Evolutionary conservation across 805 yeast species (phyloP).

Genomic region (Lipomyces anomalus): DNA sequence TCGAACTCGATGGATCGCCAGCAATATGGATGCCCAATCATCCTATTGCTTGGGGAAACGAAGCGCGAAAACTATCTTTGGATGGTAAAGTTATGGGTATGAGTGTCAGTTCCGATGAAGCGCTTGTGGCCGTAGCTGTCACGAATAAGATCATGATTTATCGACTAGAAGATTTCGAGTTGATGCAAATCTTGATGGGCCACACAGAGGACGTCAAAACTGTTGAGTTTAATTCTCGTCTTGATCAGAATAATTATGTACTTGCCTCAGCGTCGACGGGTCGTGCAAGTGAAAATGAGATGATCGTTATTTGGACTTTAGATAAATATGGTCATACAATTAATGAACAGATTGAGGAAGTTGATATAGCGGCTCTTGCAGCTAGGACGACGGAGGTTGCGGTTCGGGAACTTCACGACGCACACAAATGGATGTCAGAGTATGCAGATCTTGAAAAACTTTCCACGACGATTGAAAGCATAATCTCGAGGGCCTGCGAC

Average conservation of each 20-base stretch:
- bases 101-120: slow-evolving; percentile 1
- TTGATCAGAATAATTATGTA: not conserved
- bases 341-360: not conserved
- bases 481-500: not conserved
- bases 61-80: not conserved
- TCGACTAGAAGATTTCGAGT: not conserved
- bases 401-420: not conserved
- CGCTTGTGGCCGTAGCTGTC: not conserved
- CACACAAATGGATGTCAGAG: not conserved
- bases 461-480: not conserved
- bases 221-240: not conserved
- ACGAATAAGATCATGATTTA: not conserved
- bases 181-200: not conserved
- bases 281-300: not conserved
- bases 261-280: not conserved
- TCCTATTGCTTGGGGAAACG: not conserved
- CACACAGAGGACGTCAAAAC: not conserved
- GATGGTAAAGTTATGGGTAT: not conserved
- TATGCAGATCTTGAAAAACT: not conserved
- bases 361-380: not conserved
- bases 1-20: not conserved
- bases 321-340: not conserved
- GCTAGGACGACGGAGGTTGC: not conserved
- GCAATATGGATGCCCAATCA: not conserved
- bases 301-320: slow-evolving; percentile 1